These are phyloP conservation scores for Coemansia sp. DNA, from an alignment of 192 early-diverging fungal species.

Conservation along the genomic window DNA sequence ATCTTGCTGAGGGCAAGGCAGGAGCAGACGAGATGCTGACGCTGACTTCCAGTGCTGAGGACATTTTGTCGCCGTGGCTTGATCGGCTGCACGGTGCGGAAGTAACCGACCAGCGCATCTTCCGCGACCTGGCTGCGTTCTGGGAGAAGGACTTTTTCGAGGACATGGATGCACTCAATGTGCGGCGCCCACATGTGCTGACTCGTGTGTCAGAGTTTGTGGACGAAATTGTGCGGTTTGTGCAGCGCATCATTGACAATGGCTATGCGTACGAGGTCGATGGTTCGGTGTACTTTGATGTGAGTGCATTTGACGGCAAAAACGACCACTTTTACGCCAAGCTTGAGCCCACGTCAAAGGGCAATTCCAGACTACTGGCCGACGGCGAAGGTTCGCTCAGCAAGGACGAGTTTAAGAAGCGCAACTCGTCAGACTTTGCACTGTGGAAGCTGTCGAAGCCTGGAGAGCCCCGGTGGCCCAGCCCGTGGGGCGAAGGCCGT, in stretches of 20 bases:
- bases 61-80: slow-evolving; percentile 46
- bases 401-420: slow-evolving; percentile 65
- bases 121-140: slow-evolving; percentile 85
- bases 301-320: slow-evolving; percentile 73
- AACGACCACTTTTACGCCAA: slow-evolving; percentile 92
- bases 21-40: slow-evolving; percentile 49
- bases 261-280: slow-evolving; percentile 88
- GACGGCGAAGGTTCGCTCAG: slow-evolving; percentile 92
- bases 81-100: slow-evolving; percentile 52
- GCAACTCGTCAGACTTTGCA: slow-evolving; percentile 82
- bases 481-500: slow-evolving; percentile 90
- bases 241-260: slow-evolving; percentile 90
- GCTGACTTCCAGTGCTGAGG: slow-evolving; percentile 25
- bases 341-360: slow-evolving; percentile 85
- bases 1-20: slow-evolving; percentile 22
- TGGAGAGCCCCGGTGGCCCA: slow-evolving; percentile 91
- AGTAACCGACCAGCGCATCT: slow-evolving; percentile 88
- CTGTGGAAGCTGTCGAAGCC: slow-evolving; percentile 94
- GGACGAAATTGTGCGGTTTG: slow-evolving; percentile 87
- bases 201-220: slow-evolving; percentile 97
- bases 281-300: slow-evolving; percentile 93
- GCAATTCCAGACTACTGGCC: slow-evolving; percentile 68
- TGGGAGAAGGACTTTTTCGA: slow-evolving; percentile 94
- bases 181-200: slow-evolving; percentile 80
- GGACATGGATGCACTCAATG: slow-evolving; percentile 90